Base-by-base conservation (phyloP, 139 green algal genomes). In the Tetradesmus obliquus region DNA sequence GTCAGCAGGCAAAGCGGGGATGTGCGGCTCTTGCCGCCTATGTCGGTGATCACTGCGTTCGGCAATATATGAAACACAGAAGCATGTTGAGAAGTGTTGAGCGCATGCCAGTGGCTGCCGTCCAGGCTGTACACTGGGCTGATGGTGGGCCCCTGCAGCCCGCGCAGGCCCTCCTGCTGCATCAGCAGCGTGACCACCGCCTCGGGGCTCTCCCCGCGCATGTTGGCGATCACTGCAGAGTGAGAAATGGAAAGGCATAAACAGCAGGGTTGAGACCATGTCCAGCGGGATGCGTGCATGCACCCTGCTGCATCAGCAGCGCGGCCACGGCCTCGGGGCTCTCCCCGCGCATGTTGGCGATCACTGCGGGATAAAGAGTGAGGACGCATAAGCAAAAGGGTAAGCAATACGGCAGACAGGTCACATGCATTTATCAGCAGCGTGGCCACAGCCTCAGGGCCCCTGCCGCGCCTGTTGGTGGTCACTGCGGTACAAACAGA, bases 271-370 rank as follows among this genome's bases (percentile, higher is more conserved):
- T n/a, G n/a, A n/a, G n/a, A n/a, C n/a, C n/a, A n/a, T n/a, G n/a
- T n/a, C n/a, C n/a, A n/a, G n/a, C n/a, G n/a, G n/a, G n/a, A n/a
- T n/a, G n/a, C n/a, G n/a, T n/a, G n/a, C n/a, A n/a, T n/a, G n/a
- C n/a, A n/a, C n/a, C 91, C 57, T 90, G 87, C 10, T 82, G 2
- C 53, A 98, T 90, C 80, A 99, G 91, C 54, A 88, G 91, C 8
- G 85, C 20, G 6, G 98, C 97, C 15, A 99, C 96, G 6, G 97
- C 96, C 93, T 98, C 94, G 17, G 96, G 93, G 17, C 84, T 96
- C 45, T 93, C 72, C 8, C 97, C 98, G 2, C 94, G 93, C 97
- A 99, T 99, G 96, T 99, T 99, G 92, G 96, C 96, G 66, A 98
- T 97, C 19, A 99, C 98, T 91, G 76, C 19, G 32, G 32, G 32